A percentile compares a stretch with the other conserved stretches of the same genome.
These are phyloP conservation scores for Tetragonia tetragonoides DNA, from an alignment of 148 eudicot genomes.

Conservation along the genomic window DNA sequence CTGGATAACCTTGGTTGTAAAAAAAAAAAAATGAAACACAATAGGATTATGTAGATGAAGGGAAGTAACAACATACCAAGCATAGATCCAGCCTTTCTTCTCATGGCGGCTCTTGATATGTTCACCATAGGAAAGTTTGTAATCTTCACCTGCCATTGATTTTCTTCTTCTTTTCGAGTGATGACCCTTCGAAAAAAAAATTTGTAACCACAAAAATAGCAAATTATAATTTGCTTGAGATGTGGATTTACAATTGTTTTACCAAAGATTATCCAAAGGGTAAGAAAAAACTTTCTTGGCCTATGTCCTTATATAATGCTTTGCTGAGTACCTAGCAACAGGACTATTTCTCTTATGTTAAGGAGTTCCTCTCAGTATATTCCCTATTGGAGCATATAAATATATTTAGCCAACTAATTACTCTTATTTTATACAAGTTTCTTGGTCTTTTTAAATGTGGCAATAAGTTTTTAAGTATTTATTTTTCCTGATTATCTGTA, in stretches of 20 bases:
- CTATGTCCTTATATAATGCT: neutral
- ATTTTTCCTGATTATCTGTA: neutral
- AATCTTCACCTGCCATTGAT: conserved; percentile 20
- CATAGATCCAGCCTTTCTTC: conserved; percentile 57
- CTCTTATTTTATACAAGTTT: neutral
- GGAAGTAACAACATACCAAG: conserved; percentile 35
- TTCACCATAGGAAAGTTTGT: conserved; percentile 35
- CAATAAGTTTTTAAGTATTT: neutral
- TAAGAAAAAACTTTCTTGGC: neutral
- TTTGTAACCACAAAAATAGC: neutral
- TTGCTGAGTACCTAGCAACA: too few relatives aligned
- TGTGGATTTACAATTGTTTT: neutral
- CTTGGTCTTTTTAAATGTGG: neutral
- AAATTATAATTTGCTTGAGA: neutral
- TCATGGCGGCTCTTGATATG: conserved; percentile 42
- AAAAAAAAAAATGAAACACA: too few relatives aligned
- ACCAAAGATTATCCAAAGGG: neutral
- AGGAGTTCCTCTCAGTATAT: neutral
- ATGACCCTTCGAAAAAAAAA: conserved; percentile 20
- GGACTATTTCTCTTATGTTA: neutral
- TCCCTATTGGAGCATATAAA: neutral
- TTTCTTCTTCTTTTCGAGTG: neutral
- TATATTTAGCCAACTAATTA: neutral
- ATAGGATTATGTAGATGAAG: neutral
- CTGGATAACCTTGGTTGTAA: too few relatives aligned